Base-by-base conservation (phyloP, 1,284 basidiomycete species). In the Butyriboletus appendiculatus region DNA sequence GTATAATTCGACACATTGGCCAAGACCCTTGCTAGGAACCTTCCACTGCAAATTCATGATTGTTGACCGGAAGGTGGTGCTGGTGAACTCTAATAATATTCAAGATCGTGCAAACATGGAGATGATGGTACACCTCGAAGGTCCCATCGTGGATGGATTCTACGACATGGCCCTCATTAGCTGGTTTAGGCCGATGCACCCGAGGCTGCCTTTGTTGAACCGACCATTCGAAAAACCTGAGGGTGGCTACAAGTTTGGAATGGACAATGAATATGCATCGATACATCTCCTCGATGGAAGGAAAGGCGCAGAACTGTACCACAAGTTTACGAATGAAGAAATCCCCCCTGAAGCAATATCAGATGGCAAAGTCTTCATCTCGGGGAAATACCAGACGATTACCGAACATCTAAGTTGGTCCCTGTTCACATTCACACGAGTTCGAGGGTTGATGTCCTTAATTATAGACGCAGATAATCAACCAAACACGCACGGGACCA, bases 21-120 rank as follows among this genome's bases (percentile, higher is more conserved):
- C 76, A 59, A 73, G 79, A 24, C 84, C 85, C 1, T 59, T 85
- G 18, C 72, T 88, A 45, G 88, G 88, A 32, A 92, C 88, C 0
- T 92, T 92, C 71, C 90, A 92, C 62, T 83, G 85, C 42, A 91
- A 92, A 67, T 89, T 88, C 58, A 76, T 90, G 66, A 75, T 91
- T 50, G 83, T 92, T 10, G 90, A 92, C 64, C 78, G 89, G 16
- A 85, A 82, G 60, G 76, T 90, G 30, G 89, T 85, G 0, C 72
- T 90, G 52, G 73, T 92, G 59, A 88, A 88, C 69, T 83, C 80
- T 53, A 90, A 89, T 71, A 91, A 91, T 58, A 88, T 91, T 48
- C 89, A 90, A 68, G 81, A 88, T 62, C 79, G 83, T 22, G 80
- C 82, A 9, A 86, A 87, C 62, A 67, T 87, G 57, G 84, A 88